Evolutionary conservation across 2,329 filamentous ascomycete species (phyloP).

Genomic region (Claviceps sp.): DNA sequence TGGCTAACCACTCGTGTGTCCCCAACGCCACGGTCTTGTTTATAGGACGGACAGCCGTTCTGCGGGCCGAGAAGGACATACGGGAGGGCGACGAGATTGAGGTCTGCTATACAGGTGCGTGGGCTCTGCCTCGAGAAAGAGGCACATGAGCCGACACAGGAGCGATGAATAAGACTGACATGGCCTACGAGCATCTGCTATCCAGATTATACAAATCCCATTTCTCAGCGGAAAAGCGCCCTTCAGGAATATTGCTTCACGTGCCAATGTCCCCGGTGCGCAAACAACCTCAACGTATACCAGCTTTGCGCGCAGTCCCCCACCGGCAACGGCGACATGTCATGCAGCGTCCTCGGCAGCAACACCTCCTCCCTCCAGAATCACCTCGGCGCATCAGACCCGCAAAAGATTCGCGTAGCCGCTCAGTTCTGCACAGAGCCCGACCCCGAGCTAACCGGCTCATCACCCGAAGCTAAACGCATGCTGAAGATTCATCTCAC

Average conservation of each 20-base stretch:
- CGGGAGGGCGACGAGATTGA: slow-evolving; percentile 40
- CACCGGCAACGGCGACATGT: slow-evolving; percentile 23
- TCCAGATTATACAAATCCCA: slow-evolving; percentile 34
- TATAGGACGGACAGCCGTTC: slow-evolving; percentile 32
- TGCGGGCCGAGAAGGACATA: slow-evolving; percentile 38
- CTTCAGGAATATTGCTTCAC: slow-evolving; percentile 38
- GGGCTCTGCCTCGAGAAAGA: not conserved
- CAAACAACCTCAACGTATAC: slow-evolving; percentile 38
- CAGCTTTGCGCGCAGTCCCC: slow-evolving; percentile 32
- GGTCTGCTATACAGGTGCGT: slow-evolving; percentile 47
- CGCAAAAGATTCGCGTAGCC: slow-evolving; percentile 11
- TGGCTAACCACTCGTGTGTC: slow-evolving; percentile 49
- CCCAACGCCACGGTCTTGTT: slow-evolving; percentile 48
- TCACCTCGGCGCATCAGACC: slow-evolving; percentile 11
- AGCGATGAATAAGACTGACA: not conserved
- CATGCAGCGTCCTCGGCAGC: slow-evolving; percentile 26
- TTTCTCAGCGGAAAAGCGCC: slow-evolving; percentile 26
- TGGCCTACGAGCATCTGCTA: not conserved
- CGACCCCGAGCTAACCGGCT: not conserved
- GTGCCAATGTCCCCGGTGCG: slow-evolving; percentile 37
- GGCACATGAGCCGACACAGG: no score
- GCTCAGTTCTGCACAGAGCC: not conserved
- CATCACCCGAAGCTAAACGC: not conserved
- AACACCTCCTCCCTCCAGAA: slow-evolving; percentile 6
- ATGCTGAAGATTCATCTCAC: not conserved